Evolutionary conservation across 179 eudicot species (phyloP), one percentile per base, ranked within the genome.

Genomic region (Actinidia arguta): DNA sequence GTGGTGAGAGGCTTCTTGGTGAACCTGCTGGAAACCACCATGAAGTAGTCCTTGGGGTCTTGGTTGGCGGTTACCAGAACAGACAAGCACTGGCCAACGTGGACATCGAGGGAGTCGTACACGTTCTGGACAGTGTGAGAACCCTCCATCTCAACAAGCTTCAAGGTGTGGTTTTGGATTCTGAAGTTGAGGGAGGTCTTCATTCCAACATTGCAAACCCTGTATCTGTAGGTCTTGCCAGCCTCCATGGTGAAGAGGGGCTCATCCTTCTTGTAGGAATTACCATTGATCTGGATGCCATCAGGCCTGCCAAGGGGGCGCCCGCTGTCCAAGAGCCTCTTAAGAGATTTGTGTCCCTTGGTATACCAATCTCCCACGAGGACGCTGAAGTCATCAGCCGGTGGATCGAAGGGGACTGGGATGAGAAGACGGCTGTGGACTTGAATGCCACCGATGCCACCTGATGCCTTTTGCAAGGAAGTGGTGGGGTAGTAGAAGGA

Each of bases 201-300:
- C 81, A 85, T 48, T 8, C 88, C 88, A 13, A 82, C 73, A 17
- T 85, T 85, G 67, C 85, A 82, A 42, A 82, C 50, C 64, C 88
- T 82, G 78, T 73, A 79, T 73, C 85, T 78, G 51, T 85, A 85
- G 39, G 81, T 79, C 47, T 82, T 82, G 63, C 82, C 85, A 5
- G 80, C 42, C 27, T 82, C 80, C 87, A 85, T 74, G 58, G 73
- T 81, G 47, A 67, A 81, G 11, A 78, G 25, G 14, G 89, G 81
- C 71, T 76, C 69, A 24, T 42, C 25, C 16, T 4, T 64, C 5
- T 12, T 39, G 16, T 25, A 13, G 24, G 81, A 76, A 73, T 83
- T 84, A 16, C 87, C 89, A 12, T 86, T 84, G 85, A 86, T 86
- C 18, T 61, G 81, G 71, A 86, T 61, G 16, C 89, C 89, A 12